phyloP scores from a whole-genome alignment of 1,284 basidiomycete species.

The Moniliella sp. region DNA sequence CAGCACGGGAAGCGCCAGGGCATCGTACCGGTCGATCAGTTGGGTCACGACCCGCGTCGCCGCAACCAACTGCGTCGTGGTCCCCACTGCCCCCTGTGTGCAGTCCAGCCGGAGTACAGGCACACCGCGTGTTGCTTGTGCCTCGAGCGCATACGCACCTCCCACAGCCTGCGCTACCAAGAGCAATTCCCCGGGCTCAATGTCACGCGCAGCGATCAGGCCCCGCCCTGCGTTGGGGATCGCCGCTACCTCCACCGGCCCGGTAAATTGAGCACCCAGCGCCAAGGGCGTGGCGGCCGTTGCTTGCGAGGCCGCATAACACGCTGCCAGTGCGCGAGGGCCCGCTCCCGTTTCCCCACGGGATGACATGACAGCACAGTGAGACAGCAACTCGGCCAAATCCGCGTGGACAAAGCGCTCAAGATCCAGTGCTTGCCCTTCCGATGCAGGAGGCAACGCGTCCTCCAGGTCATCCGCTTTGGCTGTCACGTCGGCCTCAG shows the following conservation, averaged over 20 bases:
- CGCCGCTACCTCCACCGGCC: slow-evolving; percentile 13
- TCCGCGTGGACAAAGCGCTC: too few relatives aligned
- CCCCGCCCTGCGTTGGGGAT: slow-evolving; percentile 26
- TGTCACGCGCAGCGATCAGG: slow-evolving; percentile 19
- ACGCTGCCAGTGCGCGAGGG: too few relatives aligned
- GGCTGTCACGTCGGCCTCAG: too few relatives aligned
- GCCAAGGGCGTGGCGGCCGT: too few relatives aligned
- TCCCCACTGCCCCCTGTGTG: slow-evolving; percentile 20
- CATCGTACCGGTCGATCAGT: slow-evolving; percentile 11
- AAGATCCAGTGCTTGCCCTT: too few relatives aligned
- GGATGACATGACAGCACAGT: too few relatives aligned
- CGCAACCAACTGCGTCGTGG: slow-evolving; percentile 28
- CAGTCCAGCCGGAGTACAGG: slow-evolving; percentile 17
- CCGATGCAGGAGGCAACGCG: too few relatives aligned
- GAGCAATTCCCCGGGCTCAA: slow-evolving; percentile 18
- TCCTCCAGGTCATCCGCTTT: too few relatives aligned
- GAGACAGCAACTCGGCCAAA: too few relatives aligned
- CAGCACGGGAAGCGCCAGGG: slow-evolving; percentile 16
- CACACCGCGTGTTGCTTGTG: slow-evolving; percentile 8
- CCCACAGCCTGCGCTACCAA: slow-evolving; percentile 20
- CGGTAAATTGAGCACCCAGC: too few relatives aligned
- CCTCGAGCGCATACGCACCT: slow-evolving; percentile 17
- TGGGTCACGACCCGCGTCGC: slow-evolving; percentile 24
- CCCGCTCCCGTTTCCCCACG: too few relatives aligned
- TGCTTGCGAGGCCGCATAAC: too few relatives aligned